Evolutionary conservation across 495 filamentous ascomycete species (phyloP).

Genomic region (Halenospora varia): DNA sequence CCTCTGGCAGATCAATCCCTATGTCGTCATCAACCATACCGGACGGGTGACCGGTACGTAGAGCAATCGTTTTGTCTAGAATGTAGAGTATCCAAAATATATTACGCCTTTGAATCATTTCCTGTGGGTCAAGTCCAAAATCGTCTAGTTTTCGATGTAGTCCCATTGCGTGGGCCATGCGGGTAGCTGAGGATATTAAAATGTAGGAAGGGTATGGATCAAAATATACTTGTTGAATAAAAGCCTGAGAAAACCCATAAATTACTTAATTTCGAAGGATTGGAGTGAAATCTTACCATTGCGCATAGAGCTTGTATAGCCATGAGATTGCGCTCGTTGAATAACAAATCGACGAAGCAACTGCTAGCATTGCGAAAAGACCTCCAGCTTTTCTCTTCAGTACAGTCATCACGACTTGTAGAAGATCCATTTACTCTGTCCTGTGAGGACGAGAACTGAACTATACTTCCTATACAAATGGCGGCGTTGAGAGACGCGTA

Average conservation of each 20-base stretch:
- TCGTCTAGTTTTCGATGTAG: conserved; percentile 25
- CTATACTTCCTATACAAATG: conserved; percentile 9
- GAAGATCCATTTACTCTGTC: not conserved
- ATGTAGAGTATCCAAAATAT: conserved; percentile 34
- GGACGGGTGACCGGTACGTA: conserved; percentile 15
- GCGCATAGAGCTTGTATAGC: conserved; percentile 13
- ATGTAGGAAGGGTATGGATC: conserved; percentile 13
- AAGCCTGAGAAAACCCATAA: too few relatives aligned
- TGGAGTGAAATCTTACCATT: too few relatives aligned
- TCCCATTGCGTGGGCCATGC: conserved; percentile 28
- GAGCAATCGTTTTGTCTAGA: conserved; percentile 12
- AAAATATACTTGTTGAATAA: too few relatives aligned
- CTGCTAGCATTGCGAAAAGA: conserved; percentile 15
- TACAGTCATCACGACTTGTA: conserved; percentile 7
- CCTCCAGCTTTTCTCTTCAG: not conserved
- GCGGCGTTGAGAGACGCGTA: conserved; percentile 15
- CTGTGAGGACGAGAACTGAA: too few relatives aligned
- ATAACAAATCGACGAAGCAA: conserved; percentile 10
- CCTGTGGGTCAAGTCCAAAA: conserved; percentile 15
- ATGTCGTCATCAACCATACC: conserved; percentile 20
- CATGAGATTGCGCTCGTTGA: conserved; percentile 12
- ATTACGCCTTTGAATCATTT: conserved; percentile 27
- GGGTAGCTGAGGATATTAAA: conserved; percentile 16
- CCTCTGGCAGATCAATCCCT: conserved; percentile 6
- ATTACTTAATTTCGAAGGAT: too few relatives aligned